Evolutionary conservation across 352 stramenopile species (phyloP).

Genomic region (Pythium phragmiticola): DNA sequence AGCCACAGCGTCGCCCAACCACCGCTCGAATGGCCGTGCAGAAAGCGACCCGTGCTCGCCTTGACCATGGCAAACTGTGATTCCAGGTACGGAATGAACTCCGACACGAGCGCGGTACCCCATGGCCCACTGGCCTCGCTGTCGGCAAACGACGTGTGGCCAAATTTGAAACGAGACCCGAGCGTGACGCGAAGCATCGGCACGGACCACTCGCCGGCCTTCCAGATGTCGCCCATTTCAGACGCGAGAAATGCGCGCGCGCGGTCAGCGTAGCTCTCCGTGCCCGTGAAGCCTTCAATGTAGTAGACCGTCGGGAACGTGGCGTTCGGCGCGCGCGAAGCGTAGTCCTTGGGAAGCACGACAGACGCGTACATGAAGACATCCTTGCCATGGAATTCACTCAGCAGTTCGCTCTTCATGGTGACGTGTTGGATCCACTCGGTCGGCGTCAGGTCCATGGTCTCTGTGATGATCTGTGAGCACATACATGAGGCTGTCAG

Average conservation of each 20-base stretch:
- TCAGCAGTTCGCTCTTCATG: constrained; percentile 70
- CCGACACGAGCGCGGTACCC: constrained; percentile 59
- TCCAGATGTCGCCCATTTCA: constrained; percentile 61
- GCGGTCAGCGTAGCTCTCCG: constrained; percentile 59
- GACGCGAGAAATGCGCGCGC: constrained; percentile 59
- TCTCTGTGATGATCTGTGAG: constrained; percentile 17
- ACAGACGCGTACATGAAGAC: constrained; percentile 69
- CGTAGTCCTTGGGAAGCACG: constrained; percentile 60
- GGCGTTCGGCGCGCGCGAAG: constrained; percentile 10
- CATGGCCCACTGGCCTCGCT: constrained; percentile 63
- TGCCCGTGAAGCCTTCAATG: constrained; percentile 76
- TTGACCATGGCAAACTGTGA: constrained; percentile 42
- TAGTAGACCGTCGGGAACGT: constrained; percentile 73
- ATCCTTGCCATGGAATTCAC: constrained; percentile 61
- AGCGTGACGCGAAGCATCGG: constrained; percentile 76
- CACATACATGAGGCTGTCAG: not conserved
- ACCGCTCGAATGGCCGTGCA: constrained; percentile 74
- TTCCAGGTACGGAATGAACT: constrained; percentile 73
- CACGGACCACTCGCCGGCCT: constrained; percentile 46
- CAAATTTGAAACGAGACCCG: constrained; percentile 71
- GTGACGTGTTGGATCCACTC: constrained; percentile 67
- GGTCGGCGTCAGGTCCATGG: constrained; percentile 44
- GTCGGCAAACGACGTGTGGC: constrained; percentile 76
- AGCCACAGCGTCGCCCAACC: constrained; percentile 73
- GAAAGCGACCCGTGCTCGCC: constrained; percentile 40